Conservation (phyloP, 2,329 filamentous ascomycete genomes). For the Thelonectria olida region DNA sequence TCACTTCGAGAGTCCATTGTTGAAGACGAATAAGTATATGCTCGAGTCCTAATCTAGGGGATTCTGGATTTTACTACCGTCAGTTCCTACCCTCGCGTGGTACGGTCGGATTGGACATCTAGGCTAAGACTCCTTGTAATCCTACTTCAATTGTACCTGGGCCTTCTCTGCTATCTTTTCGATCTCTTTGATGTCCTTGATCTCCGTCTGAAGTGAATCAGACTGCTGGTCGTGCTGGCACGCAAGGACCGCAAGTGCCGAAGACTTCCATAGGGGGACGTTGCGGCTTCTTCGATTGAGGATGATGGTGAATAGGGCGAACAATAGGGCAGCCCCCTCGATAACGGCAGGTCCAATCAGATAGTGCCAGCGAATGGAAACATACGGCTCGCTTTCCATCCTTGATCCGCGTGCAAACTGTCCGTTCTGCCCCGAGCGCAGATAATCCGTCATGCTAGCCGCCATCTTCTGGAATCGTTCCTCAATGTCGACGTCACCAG, state of each 20-base stretch:
- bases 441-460: constrained; percentile 18
- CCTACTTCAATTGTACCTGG: constrained; percentile 2
- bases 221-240: background rate
- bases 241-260: constrained; percentile 9
- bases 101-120: too few relatives aligned
- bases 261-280: constrained; percentile 26
- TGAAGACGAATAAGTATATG: background rate
- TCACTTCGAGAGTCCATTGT: background rate
- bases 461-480: constrained; percentile 13
- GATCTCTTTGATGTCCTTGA: constrained; percentile 13
- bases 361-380: constrained; percentile 14
- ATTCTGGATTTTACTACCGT: too few relatives aligned
- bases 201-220: background rate
- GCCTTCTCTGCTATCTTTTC: constrained; percentile 1
- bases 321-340: constrained; percentile 2
- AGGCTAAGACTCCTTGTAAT: too few relatives aligned
- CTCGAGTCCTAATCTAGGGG: too few relatives aligned
- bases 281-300: constrained; percentile 2
- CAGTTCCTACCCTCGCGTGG: too few relatives aligned
- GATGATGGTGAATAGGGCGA: constrained; percentile 9
- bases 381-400: constrained; percentile 5
- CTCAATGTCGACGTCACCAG: constrained; percentile 13
- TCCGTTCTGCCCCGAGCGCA: constrained; percentile 12
- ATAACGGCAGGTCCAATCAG: constrained; percentile 5
- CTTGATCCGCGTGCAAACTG: background rate